Evolutionary conservation across 2,329 filamentous ascomycete species (phyloP), one percentile per base, ranked within the genome.

Genomic region (Coniella lustricola): DNA sequence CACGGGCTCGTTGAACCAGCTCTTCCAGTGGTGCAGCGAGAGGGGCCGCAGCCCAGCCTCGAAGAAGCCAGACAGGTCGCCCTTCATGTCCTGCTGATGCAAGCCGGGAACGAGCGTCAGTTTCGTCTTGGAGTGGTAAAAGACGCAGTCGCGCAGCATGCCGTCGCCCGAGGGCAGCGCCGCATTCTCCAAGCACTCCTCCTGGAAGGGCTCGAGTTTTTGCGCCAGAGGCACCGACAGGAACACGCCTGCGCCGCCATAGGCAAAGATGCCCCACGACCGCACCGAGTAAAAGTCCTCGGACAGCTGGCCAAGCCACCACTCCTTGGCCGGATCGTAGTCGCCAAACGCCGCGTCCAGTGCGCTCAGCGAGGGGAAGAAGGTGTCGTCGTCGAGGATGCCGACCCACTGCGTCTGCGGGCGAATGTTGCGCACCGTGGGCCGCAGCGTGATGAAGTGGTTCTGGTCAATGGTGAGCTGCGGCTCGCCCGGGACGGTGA

Each of bases 11-110:
- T 67, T 57, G 62, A 79, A 79, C 76, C 78, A 82, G 12, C 71
- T 76, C 60, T 80, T 81, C 77, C 78, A 82, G 64, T 83, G 79
- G 59, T 83, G 79, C 7, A 83, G 64, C 43, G 73, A 79, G 12
- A 82, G 62, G 0, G 76, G 73, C n/a, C 67, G 63, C 20, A 70
- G 62, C 1, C 76, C 76, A 2, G 73, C 71, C 62, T 83, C 79
- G 59, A 80, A 83, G 57, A 82, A 80, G 0, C 79, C 80, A 2
- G 74, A 73, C 18, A 72, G 61, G 51, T 83, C 78, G 31, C 68
- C 70, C 32, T 64, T 64, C 53, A 82, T 64, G 57, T 83, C 79
- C 46, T 81, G 67, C 60, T 82, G 79, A 54, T 74, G 73, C 17
- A 83, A 66, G 2, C 72, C 74, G 5, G 70, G 68, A n/a, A 82